Conservation (phyloP, 257 asterid genomes). For the Salvia hispanica region DNA sequence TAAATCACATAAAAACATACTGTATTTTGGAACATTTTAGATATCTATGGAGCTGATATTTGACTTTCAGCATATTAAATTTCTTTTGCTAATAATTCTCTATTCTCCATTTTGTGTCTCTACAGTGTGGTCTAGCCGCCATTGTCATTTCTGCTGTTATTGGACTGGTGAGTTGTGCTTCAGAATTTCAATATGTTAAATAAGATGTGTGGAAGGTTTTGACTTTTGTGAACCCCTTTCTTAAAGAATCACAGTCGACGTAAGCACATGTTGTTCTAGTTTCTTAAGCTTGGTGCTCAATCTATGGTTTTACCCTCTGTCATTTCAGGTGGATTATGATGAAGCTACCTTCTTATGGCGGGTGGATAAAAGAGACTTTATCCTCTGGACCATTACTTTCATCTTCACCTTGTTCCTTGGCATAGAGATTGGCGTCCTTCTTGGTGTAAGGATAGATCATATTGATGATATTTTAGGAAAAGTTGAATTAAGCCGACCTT, state of each 20-base stretch:
- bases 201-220: too few species aligned
- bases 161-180: slow-evolving; percentile 78
- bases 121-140: slow-evolving; percentile 93
- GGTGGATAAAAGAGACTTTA: slow-evolving; percentile 92
- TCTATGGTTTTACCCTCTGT: slow-evolving; percentile 25
- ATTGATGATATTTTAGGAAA: slow-evolving; percentile 15
- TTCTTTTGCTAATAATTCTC: slow-evolving; percentile 21
- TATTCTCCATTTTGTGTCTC: slow-evolving; percentile 25
- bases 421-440: slow-evolving; percentile 94
- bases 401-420: slow-evolving; percentile 82
- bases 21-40: slow-evolving; percentile 23
- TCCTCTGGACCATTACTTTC: slow-evolving; percentile 90
- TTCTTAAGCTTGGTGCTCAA: slow-evolving; percentile 32
- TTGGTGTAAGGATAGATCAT: slow-evolving; percentile 69
- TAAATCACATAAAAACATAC: not conserved
- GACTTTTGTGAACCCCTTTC: too few species aligned
- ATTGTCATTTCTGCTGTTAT: slow-evolving; percentile 96
- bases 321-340: slow-evolving; percentile 90
- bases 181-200: not conserved
- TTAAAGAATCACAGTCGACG: too few species aligned
- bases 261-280: not conserved
- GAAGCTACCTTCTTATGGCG: slow-evolving; percentile 92
- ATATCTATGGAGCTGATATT: slow-evolving; percentile 12
- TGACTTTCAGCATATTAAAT: not conserved
- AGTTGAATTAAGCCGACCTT: slow-evolving; percentile 23